Evolutionary conservation across 2,329 filamentous ascomycete genomes (phyloP).

Genomic region (Diaporthe sp.): DNA sequence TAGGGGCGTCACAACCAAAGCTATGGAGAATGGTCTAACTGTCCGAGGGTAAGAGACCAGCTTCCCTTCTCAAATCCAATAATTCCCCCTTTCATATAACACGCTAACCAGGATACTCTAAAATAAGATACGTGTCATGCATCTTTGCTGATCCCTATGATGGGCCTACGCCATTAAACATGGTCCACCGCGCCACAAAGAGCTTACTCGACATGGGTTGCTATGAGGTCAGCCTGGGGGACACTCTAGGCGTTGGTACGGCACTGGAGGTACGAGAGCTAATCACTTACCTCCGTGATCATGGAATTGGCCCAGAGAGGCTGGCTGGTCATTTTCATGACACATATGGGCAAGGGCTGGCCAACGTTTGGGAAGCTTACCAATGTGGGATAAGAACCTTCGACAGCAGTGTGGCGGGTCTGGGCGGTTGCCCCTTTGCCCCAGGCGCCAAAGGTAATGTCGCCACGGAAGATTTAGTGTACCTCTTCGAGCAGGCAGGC

Average conservation of each 20-base stretch:
- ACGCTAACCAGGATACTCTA: too few relatives aligned
- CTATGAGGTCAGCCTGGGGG: slow-evolving; percentile 75
- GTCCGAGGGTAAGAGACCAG: slow-evolving; percentile 63
- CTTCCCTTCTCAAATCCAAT: too few relatives aligned
- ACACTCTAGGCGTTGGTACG: slow-evolving; percentile 75
- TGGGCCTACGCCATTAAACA: slow-evolving; percentile 46
- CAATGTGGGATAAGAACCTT: slow-evolving; percentile 74
- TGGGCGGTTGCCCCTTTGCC: slow-evolving; percentile 77
- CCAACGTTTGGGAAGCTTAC: slow-evolving; percentile 74
- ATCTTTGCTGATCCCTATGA: slow-evolving; percentile 67
- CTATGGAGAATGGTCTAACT: slow-evolving; percentile 56
- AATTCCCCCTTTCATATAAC: too few relatives aligned
- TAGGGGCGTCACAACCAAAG: slow-evolving; percentile 58
- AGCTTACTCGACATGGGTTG: slow-evolving; percentile 72
- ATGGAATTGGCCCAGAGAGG: slow-evolving; percentile 65
- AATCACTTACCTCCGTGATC: slow-evolving; percentile 48
- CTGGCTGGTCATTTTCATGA: slow-evolving; percentile 80
- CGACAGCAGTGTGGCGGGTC: slow-evolving; percentile 74
- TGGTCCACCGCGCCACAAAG: slow-evolving; percentile 52
- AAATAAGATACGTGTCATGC: slow-evolving; percentile 62
- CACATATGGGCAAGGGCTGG: slow-evolving; percentile 76
- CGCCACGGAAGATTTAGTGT: slow-evolving; percentile 55
- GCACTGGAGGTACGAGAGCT: slow-evolving; percentile 51
- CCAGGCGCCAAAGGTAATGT: slow-evolving; percentile 68
- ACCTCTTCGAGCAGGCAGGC: slow-evolving; percentile 61